Base-by-base conservation (phyloP, 2,329 filamentous ascomycete species). In the Tolypocladium cylindrosporum region DNA sequence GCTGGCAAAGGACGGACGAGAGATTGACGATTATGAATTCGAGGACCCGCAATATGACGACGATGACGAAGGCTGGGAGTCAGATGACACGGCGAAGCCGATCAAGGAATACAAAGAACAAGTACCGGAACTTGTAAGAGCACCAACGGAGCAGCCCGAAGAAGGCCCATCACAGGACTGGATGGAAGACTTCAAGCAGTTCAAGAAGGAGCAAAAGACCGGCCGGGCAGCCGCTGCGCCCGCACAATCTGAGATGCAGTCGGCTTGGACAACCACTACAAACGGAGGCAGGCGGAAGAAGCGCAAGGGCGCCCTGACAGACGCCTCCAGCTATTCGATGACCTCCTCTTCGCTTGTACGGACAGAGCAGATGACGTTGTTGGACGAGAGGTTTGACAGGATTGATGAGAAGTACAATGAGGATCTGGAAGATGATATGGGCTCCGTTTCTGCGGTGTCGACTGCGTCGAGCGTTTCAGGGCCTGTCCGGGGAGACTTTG, bases 111-210 rank as follows among this genome's bases (percentile, higher is more conserved):
- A 81, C 71, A 76, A 77, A 57, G 74, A 78, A 9, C 69, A 75
- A 11, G 75, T 71, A 19, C 77, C 78, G n/a, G 71, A 81, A 55
- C 73, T 84, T 3, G 77, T 82, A 3, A 71, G 70, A 63, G 69
- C 73, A 13, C 67, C 72, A 27, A 69, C 68, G 21, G 78, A 80
- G 56, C 74, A 77, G 4, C 75, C 82, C 5, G 82, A 86, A 36
- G 84, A 88, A 57, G 81, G 80, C 2, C 82, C 79, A 19, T 86
- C 89, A 57, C 88, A 90, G 60, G 88, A 90, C 64, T 99, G 94
- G 91, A 81, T 97, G 73, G 85, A 88, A 58, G 89, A 97, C 67
- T 97, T 96, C 75, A 89, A 90, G 66, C 90, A 94, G 69, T 97
- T 96, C 80, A 97, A 97, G 73, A 89, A 89, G 68, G 90, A 92